Evolutionary conservation across 495 filamentous ascomycete genomes (phyloP).

Genomic region (Amorphotheca resinae): DNA sequence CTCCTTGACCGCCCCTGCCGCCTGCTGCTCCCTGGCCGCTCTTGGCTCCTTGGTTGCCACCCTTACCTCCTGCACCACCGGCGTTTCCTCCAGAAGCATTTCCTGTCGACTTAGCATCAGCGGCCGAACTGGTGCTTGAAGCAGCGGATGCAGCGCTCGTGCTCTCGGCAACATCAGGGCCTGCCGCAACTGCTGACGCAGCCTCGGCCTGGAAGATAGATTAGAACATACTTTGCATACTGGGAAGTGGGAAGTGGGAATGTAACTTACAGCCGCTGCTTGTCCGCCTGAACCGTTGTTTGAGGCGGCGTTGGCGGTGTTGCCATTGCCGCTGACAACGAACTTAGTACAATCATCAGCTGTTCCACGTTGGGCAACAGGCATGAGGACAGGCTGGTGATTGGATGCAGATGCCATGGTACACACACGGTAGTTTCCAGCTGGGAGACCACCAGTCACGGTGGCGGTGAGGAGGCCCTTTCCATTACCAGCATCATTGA

Average conservation of each 20-base stretch:
- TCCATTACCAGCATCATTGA: conserved; percentile 60
- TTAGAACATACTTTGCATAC: neutral
- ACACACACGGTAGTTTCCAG: conserved; percentile 50
- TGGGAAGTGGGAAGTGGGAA: too few relatives aligned
- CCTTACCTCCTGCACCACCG: neutral
- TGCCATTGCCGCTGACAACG: conserved; percentile 17
- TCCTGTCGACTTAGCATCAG: neutral
- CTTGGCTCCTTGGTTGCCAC: neutral
- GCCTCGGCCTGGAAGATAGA: neutral
- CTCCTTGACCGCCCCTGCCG: conserved; percentile 2
- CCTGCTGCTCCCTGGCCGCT: neutral
- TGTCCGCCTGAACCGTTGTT: conserved; percentile 15
- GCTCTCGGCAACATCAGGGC: conserved; percentile 6
- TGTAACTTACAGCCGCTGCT: conserved; percentile 10
- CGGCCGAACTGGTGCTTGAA: neutral
- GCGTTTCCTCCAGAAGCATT: neutral
- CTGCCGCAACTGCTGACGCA: conserved; percentile 9
- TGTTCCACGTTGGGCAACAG: conserved; percentile 59
- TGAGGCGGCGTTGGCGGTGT: conserved; percentile 15
- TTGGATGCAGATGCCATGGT: conserved; percentile 57
- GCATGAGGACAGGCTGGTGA: conserved; percentile 70
- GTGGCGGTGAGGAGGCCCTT: conserved; percentile 41
- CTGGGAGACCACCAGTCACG: conserved; percentile 48
- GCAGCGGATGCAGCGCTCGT: neutral
- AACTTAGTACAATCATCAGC: conserved; percentile 66